Conservation (phyloP, 495 filamentous ascomycete genomes). For the Xylaria cubensis region DNA sequence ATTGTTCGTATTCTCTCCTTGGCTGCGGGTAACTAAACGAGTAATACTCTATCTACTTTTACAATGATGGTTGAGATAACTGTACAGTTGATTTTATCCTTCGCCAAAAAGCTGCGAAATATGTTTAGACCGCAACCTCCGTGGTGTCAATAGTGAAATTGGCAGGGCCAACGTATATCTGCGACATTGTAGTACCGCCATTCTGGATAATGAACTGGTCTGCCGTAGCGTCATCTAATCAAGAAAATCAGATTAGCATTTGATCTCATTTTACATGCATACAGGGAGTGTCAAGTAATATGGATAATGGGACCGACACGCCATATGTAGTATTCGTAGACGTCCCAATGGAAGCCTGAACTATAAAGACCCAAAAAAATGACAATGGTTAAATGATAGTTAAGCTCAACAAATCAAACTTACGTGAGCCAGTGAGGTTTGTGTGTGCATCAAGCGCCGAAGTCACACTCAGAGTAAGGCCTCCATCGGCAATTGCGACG, state of each 20-base stretch:
- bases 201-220: constrained; percentile 12
- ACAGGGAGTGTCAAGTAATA: not conserved
- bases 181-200: not conserved
- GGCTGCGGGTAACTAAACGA: not conserved
- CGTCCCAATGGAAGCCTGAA: not conserved
- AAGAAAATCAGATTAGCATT: not conserved
- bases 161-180: constrained; percentile 11
- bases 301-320: not conserved
- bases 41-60: not conserved
- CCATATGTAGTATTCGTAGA: not conserved
- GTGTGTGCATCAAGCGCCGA: constrained; percentile 21
- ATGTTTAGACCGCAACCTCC: constrained; percentile 3
- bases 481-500: constrained; percentile 11
- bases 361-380: not conserved
- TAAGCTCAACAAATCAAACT: not conserved
- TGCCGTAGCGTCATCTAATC: constrained; percentile 3
- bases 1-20: not conserved
- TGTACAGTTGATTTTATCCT: not conserved
- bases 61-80: not conserved
- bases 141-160: constrained; percentile 12
- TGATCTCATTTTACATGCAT: not conserved
- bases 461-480: constrained; percentile 13
- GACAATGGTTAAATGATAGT: not conserved
- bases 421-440: constrained; percentile 19
- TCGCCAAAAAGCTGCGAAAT: not conserved